Evolutionary conservation across 2,329 filamentous ascomycete species (phyloP), one percentile per base, ranked within the genome.

Genomic region (Neobulgaria alba): DNA sequence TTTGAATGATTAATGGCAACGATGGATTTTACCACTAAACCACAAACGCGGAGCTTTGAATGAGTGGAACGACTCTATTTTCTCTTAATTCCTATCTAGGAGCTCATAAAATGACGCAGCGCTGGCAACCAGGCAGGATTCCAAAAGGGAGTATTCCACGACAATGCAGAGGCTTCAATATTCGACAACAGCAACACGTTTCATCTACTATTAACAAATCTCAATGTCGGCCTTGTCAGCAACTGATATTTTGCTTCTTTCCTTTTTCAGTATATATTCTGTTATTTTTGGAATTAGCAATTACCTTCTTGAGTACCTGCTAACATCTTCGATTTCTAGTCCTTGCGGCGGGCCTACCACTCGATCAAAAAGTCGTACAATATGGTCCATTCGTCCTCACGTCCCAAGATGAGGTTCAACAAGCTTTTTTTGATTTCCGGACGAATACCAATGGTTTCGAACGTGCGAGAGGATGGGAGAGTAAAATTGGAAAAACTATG

Each of bases 301-400:
- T 20, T 17, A 5, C 18, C 33, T 35, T 20, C 14, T 34, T 18
- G 12, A 15, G 15, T 17, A 15, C 18, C 14, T 14, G 5, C 8
- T 32, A 5, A 32, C 14, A 16, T 8, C 30, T 16, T 7, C 30
- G 12, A 20, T n/a, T n/a, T 26, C 14, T 20, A 58, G 75, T 92
- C 33, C 67, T 94, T 23, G 72, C 92, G 12, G 85, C 86, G 0
- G 87, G 88, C 9, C 73, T 84, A 51, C 86, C 88, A 2, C 69
- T 90, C 1, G 81, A 90, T 53, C 85, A 92, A 64, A 73, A 79
- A 30, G 74, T 92, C 26, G 79, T 90, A 23, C 85, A 92, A 66
- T 89, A 90, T 54, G 86, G 85, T 0, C 85, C 86, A 1, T 92
- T 92, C 58, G 86, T 92, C n/a, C 63, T 88, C 44, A 86, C 67